Evolutionary conservation across 768 basidiomycete species (phyloP), one percentile per base, ranked within the genome.

Genomic region (Pisolithus sp.): DNA sequence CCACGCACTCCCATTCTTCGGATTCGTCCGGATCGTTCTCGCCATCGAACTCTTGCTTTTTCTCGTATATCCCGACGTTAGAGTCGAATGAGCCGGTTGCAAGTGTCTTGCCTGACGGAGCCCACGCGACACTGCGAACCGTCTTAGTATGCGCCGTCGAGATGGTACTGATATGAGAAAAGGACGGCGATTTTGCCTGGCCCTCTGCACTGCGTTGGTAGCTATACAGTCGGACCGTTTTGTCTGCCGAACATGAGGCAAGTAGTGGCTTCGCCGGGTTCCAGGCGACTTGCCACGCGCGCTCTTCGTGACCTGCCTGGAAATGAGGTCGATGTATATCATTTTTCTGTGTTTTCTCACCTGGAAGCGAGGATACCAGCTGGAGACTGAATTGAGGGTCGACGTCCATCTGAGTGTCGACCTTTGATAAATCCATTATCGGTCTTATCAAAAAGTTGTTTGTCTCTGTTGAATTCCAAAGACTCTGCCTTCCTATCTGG

Each of bases 41-140:
- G 15, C 71, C 77, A 6, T 73, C 74, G 2, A 59, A 65, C 5
- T 57, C 72, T 5, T 67, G 71, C 48, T 82, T 81, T 55, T 81
- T 81, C 61, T 91, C 91, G 93, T 93, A 98, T 36, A 98, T 76
- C 2, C 86, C 89, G 34, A 98, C 85, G 52, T 88, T 90, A 1
- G 91, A 80, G 63, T 99, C 96, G 59, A 99, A 99, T 4, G 91
- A 94, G 0, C 86, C 96, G 0, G 93, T 92, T 0, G 92, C 94
- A 17, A 99, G 76, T 2, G 85, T 86, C 43, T 76, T 73, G 1
- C 95, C 95, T 7, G 88, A 86, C 0, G 94, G 94, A 4, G 90
- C 75, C 91, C 94, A 99, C 2, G 90, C 85, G 28, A 97, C 59
- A 12, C 83, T 75, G 20, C 96, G 80, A 8, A 99, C 89, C 0